Conservation (phyloP, 805 yeast genomes). For the Suhomyces emberorum region DNA sequence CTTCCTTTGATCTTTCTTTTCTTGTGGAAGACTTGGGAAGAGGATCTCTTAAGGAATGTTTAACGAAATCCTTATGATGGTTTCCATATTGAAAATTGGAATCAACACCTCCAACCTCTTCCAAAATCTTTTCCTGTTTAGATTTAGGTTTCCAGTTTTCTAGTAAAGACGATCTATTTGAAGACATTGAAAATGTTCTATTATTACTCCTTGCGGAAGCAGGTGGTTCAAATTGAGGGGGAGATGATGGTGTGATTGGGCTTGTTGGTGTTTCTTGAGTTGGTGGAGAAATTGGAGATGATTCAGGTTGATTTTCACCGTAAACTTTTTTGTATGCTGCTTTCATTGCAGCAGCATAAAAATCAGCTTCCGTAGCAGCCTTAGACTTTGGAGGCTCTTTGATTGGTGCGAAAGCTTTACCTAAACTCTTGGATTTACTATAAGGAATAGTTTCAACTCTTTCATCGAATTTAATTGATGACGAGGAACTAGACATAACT, state of each 20-base stretch:
- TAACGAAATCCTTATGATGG: constrained; percentile 31
- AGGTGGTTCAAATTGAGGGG: not conserved
- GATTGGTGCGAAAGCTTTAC: not conserved
- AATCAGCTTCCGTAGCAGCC: constrained; percentile 11
- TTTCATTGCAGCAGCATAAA: constrained; percentile 21
- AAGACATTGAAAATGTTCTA: constrained; percentile 2
- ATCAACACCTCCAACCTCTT: constrained; percentile 14
- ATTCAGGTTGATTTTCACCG: constrained; percentile 10
- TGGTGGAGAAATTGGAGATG: not conserved
- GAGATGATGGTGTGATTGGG: not conserved
- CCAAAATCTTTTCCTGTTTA: not conserved
- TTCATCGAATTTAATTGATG: constrained; percentile 37
- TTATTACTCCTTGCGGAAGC: not conserved
- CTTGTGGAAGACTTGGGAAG: constrained; percentile 13
- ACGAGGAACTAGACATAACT: constrained; percentile 17
- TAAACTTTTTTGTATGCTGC: constrained; percentile 24
- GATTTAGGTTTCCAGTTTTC: not conserved
- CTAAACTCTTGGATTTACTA: constrained; percentile 3
- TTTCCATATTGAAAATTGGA: constrained; percentile 24
- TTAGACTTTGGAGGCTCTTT: constrained; percentile 1
- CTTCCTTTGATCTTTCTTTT: constrained; percentile 24
- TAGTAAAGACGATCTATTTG: not conserved
- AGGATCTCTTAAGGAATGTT: constrained; percentile 27
- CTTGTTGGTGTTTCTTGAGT: not conserved
- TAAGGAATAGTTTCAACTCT: constrained; percentile 32